Percentiles rank a stretch among this genome's conserved stretches.
These are phyloP conservation scores for Daldinia childiae DNA, from an alignment of 495 filamentous ascomycete genomes.

Conservation along the genomic window DNA sequence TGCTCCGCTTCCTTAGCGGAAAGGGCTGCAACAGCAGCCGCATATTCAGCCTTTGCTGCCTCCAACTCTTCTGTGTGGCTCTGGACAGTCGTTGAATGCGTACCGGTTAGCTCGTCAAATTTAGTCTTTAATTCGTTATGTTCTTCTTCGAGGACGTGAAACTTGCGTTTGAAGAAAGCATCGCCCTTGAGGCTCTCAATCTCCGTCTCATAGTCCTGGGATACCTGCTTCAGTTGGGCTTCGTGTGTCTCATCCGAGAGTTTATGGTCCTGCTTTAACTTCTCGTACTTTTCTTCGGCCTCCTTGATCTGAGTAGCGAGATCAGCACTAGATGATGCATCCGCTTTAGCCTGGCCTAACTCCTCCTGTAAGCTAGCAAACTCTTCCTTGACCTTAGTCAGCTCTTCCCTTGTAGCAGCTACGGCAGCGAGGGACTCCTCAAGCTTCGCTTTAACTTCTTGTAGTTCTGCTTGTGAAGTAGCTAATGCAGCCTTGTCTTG, in stretches of 20 bases:
- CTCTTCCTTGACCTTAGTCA: constrained; percentile 51
- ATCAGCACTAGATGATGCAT: constrained; percentile 49
- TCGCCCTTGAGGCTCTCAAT: constrained; percentile 66
- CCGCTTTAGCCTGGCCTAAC: constrained; percentile 53
- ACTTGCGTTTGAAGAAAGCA: constrained; percentile 64
- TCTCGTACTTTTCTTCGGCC: constrained; percentile 55
- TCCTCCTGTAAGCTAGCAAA: constrained; percentile 50
- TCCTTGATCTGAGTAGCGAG: constrained; percentile 52
- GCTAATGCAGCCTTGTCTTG: constrained; percentile 53
- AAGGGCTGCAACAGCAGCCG: constrained; percentile 49
- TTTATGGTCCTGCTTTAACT: constrained; percentile 58
- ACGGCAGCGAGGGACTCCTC: constrained; percentile 46
- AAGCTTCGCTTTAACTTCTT: constrained; percentile 52
- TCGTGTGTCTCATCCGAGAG: constrained; percentile 58
- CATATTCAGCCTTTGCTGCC: constrained; percentile 50
- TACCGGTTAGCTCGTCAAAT: constrained; percentile 45
- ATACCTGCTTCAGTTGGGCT: constrained; percentile 59
- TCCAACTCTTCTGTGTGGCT: constrained; percentile 52
- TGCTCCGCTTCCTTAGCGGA: constrained; percentile 54
- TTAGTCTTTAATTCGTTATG: constrained; percentile 53
- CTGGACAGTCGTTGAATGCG: constrained; percentile 51
- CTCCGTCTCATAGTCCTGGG: constrained; percentile 64
- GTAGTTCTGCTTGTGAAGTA: constrained; percentile 48
- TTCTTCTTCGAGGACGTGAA: constrained; percentile 59
- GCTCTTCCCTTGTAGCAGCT: constrained; percentile 49